These are phyloP conservation scores for Fraxinus americana DNA, from an alignment of 257 asterid genomes.

Conservation along the genomic window DNA sequence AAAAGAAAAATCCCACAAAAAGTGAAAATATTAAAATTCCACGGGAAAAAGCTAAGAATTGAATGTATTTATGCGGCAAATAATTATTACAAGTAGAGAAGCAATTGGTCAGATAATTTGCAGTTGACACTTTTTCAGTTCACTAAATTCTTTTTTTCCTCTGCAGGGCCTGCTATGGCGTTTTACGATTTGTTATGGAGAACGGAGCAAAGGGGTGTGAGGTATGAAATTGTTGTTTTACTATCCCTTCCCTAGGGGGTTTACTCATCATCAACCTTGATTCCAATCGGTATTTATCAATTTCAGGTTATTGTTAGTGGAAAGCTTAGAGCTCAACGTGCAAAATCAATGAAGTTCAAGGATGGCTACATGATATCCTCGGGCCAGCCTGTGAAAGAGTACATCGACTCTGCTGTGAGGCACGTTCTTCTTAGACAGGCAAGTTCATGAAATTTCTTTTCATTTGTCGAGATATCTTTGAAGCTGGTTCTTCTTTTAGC, in stretches of 20 bases:
- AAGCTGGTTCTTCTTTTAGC: too few species aligned
- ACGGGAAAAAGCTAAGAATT: not conserved
- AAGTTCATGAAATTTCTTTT: conserved; percentile 6
- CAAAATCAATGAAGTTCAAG: conserved; percentile 62
- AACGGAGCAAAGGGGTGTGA: conserved; percentile 50
- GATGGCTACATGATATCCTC: conserved; percentile 69
- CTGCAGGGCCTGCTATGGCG: conserved; percentile 49
- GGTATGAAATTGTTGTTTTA: conserved; percentile 26
- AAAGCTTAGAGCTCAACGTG: conserved; percentile 64
- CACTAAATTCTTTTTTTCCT: not conserved
- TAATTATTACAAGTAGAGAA: not conserved
- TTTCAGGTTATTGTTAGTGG: conserved; percentile 61
- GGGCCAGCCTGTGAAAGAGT: conserved; percentile 66
- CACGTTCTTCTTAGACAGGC: conserved; percentile 65
- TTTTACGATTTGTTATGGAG: conserved; percentile 49
- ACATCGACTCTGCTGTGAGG: conserved; percentile 60
- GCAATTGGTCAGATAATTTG: not conserved
- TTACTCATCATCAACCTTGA: not conserved
- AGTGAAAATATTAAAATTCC: not conserved
- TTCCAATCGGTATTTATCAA: not conserved
- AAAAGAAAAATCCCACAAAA: not conserved
- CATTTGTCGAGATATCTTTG: not conserved
- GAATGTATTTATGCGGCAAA: not conserved
- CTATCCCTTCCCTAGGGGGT: not conserved
- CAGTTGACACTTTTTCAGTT: not conserved